A percentile compares a stretch with the other conserved stretches of the same genome.
phyloP scores from a whole-genome alignment of 768 basidiomycete genomes.

The Kwoniella dendrophila region DNA sequence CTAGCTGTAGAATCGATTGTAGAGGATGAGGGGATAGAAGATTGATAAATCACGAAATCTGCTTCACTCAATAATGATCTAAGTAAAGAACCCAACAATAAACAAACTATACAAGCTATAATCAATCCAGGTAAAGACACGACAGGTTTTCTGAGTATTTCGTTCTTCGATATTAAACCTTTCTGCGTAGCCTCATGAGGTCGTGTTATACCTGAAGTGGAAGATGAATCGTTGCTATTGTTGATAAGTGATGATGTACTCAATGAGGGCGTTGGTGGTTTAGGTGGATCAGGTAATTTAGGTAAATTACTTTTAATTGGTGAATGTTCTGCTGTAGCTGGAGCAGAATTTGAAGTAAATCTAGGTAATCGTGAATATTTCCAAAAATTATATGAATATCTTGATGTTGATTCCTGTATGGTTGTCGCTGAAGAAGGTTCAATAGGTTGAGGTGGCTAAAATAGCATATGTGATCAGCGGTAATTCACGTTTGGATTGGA shows the following conservation, averaged over 20 bases:
- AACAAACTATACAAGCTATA: slow-evolving; percentile 79
- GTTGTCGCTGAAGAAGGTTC: slow-evolving; percentile 8
- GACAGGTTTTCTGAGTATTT: slow-evolving; percentile 12
- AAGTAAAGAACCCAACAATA: slow-evolving; percentile 86
- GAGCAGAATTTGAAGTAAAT: slow-evolving; percentile 22
- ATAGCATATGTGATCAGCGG: not conserved
- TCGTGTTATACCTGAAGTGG: not conserved
- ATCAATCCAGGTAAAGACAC: slow-evolving; percentile 64
- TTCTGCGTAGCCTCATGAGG: not conserved
- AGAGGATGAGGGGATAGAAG: too few relatives aligned
- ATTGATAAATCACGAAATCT: slow-evolving; percentile 77
- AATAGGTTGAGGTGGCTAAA: slow-evolving; percentile 9
- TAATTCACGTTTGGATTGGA: not conserved
- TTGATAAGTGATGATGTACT: not conserved
- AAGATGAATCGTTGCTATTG: not conserved
- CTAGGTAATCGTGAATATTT: slow-evolving; percentile 27
- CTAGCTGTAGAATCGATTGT: too few relatives aligned
- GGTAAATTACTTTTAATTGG: slow-evolving; percentile 15
- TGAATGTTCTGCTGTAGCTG: slow-evolving; percentile 17
- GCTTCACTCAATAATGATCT: slow-evolving; percentile 85
- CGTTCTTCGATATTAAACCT: not conserved
- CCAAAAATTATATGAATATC: slow-evolving; percentile 35
- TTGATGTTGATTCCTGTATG: slow-evolving; percentile 9
- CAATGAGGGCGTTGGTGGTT: not conserved
- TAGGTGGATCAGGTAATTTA: slow-evolving; percentile 3